Percentiles rank a stretch among this genome's conserved stretches.
phyloP scores from a whole-genome alignment of 2,329 filamentous ascomycete genomes.

The Teratosphaeria zuluensis region DNA sequence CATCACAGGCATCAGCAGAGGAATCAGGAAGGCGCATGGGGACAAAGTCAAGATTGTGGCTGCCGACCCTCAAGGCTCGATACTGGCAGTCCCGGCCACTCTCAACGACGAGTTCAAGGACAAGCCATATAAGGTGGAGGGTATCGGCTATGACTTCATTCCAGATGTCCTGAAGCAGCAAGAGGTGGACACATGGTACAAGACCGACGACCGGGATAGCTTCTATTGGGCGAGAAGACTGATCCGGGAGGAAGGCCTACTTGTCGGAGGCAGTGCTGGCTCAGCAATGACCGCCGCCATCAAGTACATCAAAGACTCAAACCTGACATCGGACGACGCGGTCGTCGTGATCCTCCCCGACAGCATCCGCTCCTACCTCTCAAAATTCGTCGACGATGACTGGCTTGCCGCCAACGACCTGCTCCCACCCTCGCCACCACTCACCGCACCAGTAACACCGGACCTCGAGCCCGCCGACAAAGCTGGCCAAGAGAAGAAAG shows the following conservation, averaged over 20 bases:
- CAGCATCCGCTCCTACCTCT: slow-evolving; percentile 93
- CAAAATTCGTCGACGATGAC: slow-evolving; percentile 97
- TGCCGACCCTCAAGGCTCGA: slow-evolving; percentile 85
- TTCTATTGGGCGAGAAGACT: slow-evolving; percentile 83
- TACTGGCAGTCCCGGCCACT: slow-evolving; percentile 69
- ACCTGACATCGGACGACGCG: slow-evolving; percentile 72
- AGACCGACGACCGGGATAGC: slow-evolving; percentile 86
- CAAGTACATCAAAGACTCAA: slow-evolving; percentile 64
- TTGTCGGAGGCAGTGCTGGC: slow-evolving; percentile 88
- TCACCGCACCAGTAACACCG: slow-evolving; percentile 25
- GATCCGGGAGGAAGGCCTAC: slow-evolving; percentile 86
- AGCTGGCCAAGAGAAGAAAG: slow-evolving; percentile 20
- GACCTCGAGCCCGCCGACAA: slow-evolving; percentile 18
- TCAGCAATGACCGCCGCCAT: slow-evolving; percentile 80
- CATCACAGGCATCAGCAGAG: slow-evolving; percentile 78
- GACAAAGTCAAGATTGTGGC: slow-evolving; percentile 77
- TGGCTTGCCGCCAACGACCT: slow-evolving; percentile 97
- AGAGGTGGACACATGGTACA: slow-evolving; percentile 89
- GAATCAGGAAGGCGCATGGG: slow-evolving; percentile 73
- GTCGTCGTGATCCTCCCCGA: slow-evolving; percentile 89
- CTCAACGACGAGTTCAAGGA: slow-evolving; percentile 76
- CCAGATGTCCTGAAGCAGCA: slow-evolving; percentile 81
- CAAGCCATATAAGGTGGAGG: slow-evolving; percentile 91
- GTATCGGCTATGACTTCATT: slow-evolving; percentile 97
- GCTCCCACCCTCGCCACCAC: slow-evolving; percentile 52